phyloP scores from a whole-genome alignment of 768 basidiomycete species.

The Leucosporidium scottii region DNA sequence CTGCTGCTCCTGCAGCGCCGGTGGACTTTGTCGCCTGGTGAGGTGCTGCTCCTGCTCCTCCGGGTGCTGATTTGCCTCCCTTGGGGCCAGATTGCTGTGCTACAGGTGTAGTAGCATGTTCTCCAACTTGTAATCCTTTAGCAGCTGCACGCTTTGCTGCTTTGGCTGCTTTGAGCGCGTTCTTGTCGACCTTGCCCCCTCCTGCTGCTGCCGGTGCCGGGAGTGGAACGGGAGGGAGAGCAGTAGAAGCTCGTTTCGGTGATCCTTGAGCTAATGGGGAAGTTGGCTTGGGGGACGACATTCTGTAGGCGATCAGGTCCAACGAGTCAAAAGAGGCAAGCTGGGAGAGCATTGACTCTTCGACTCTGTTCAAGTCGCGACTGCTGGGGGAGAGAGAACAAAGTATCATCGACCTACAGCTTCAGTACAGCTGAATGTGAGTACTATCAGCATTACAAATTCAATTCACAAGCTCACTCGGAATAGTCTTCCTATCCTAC shows the following conservation, averaged over 20 bases:
- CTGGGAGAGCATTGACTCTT: neutral
- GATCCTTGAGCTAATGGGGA: neutral
- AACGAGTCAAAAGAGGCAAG: neutral
- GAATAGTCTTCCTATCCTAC: too few species aligned
- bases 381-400: neutral
- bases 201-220: neutral
- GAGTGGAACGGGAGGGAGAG: neutral
- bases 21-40: neutral
- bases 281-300: neutral
- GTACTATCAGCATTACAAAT: neutral
- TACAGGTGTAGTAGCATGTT: neutral
- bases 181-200: conserved; percentile 21
- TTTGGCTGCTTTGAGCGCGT: conserved; percentile 11
- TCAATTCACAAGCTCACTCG: too few species aligned
- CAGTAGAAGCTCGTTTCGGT: neutral
- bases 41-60: neutral
- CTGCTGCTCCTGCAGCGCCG: neutral
- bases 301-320: neutral
- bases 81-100: neutral
- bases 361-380: neutral
- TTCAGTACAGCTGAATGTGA: too few species aligned
- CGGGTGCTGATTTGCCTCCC: too few species aligned
- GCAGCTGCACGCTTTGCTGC: conserved; percentile 15
- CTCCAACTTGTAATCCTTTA: neutral
- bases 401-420: neutral